Evolutionary conservation across 2,329 filamentous ascomycete species (phyloP).

Genomic region (Cordyceps pruinosa): DNA sequence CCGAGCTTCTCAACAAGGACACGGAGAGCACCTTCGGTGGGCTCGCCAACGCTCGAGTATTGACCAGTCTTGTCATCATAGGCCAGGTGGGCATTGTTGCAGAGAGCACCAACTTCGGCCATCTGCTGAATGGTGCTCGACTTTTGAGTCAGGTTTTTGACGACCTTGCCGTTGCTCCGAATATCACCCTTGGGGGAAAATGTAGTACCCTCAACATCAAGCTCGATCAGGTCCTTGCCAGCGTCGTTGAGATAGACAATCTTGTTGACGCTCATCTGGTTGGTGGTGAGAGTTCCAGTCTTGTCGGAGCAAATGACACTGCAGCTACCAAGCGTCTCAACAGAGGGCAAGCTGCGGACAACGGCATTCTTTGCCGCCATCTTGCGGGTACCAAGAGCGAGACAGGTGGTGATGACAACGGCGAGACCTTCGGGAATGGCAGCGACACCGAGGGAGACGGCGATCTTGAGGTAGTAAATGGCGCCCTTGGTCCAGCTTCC

Average conservation of each 20-base stretch:
- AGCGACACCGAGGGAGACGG: constrained; percentile 93
- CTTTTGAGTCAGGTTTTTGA: constrained; percentile 60
- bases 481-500: constrained; percentile 93
- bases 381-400: constrained; percentile 91
- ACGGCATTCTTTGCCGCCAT: constrained; percentile 99
- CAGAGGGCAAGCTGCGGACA: constrained; percentile 89
- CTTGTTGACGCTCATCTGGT: constrained; percentile 98
- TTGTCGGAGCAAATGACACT: constrained; percentile 99
- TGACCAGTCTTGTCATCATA: constrained; percentile 69
- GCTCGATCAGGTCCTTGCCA: constrained; percentile 70
- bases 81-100: constrained; percentile 80
- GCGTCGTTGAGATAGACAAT: constrained; percentile 73
- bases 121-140: constrained; percentile 78
- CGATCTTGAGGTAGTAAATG: constrained; percentile 99
- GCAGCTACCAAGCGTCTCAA: constrained; percentile 97
- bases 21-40: constrained; percentile 88
- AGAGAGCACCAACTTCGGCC: constrained; percentile 64
- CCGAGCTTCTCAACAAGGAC: constrained; percentile 93
- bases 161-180: constrained; percentile 57
- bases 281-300: constrained; percentile 94
- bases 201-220: constrained; percentile 87
- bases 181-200: constrained; percentile 80
- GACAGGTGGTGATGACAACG: constrained; percentile 97
- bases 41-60: constrained; percentile 83
- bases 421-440: constrained; percentile 96